phyloP scores from a whole-genome alignment of 2,329 filamentous ascomycete species.

The Colletotrichum tanaceti region DNA sequence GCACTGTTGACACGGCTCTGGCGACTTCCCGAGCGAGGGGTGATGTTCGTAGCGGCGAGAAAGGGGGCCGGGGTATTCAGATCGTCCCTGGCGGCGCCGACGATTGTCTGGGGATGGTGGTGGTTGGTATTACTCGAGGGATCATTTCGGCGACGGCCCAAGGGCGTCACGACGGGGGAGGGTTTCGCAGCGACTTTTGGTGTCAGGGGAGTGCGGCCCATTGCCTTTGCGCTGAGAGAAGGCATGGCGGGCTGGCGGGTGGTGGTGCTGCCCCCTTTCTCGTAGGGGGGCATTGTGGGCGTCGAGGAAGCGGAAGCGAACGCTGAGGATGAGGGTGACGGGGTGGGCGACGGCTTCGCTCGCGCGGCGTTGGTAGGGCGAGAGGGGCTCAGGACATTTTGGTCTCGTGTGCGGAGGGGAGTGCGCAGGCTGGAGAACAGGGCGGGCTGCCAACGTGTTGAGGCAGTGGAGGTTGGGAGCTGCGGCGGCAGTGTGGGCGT shows the following conservation, averaged over 20 bases:
- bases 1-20: conserved; percentile 78
- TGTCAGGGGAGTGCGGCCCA: conserved; percentile 62
- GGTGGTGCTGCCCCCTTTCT: conserved; percentile 61
- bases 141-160: conserved; percentile 46
- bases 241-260: conserved; percentile 74
- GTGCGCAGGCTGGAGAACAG: conserved; percentile 39
- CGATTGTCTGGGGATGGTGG: conserved; percentile 46
- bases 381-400: conserved; percentile 42
- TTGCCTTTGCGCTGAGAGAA: conserved; percentile 70
- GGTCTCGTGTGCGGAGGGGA: conserved; percentile 37
- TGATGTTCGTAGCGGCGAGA: conserved; percentile 73
- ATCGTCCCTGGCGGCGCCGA: conserved; percentile 57
- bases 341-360: conserved; percentile 38
- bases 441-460: conserved; percentile 33
- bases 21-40: conserved; percentile 80
- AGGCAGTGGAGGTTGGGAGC: conserved; percentile 21
- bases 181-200: conserved; percentile 65
- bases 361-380: conserved; percentile 33
- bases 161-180: conserved; percentile 56
- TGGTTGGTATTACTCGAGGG: conserved; percentile 37
- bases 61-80: conserved; percentile 63
- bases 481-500: conserved; percentile 23
- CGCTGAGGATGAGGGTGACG: conserved; percentile 29
- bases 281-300: conserved; percentile 53
- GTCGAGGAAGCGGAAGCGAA: conserved; percentile 25